Evolutionary conservation across 2,329 filamentous ascomycete species (phyloP), one percentile per base, ranked within the genome.

Genomic region (Xylaria sp.): DNA sequence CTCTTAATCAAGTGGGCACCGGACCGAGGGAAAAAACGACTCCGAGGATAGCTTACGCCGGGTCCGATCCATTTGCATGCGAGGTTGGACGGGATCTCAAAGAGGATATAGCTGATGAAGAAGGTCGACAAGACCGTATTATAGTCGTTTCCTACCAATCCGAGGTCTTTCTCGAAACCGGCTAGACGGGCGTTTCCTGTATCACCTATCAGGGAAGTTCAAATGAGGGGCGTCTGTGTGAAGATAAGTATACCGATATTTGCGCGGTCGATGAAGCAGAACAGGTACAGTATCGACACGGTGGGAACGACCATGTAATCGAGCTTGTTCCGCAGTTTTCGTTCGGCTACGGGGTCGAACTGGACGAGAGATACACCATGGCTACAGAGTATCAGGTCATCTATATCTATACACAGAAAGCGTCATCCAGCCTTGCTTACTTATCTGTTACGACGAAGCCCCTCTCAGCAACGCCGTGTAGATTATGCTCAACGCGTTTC

Each of bases 91-190:
- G 91, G 90, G 47, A 93, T 90, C 76, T 92, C 87, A 70, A 91
- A 91, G 54, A 92, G 29, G 72, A 92, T 92, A 77, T 93, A 93
- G 7, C 87, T 87, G 74, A 93, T 83, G 77, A 91, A 93, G 79
- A 93, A 93, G 69, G 89, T 75, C 13, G 89, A 89, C 2, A 93
- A 82, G 1, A 92, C 81, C 29, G 79, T 79, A 73, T 93, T 93
- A 81, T 92, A 93, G 74, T 92, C 89, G 74, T 90, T 88, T 29
- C 85, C 85, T 13, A 75, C 77, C 62, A 93, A 78, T 0, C 80
- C 75, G 0, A 93, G 83, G 59, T 92, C 90, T 38, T 80, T 82
- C 62, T 90, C 87, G 22, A 92, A 80, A 0, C 89, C 89, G 3
- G 89, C 89, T 20, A 92, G 80, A 68, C 84, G 85, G 1, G 89